Percentiles rank a stretch among this genome's conserved stretches.
These are phyloP conservation scores for Hibiscus syriacus DNA, from an alignment of 345 rosid genomes.

Conservation along the genomic window DNA sequence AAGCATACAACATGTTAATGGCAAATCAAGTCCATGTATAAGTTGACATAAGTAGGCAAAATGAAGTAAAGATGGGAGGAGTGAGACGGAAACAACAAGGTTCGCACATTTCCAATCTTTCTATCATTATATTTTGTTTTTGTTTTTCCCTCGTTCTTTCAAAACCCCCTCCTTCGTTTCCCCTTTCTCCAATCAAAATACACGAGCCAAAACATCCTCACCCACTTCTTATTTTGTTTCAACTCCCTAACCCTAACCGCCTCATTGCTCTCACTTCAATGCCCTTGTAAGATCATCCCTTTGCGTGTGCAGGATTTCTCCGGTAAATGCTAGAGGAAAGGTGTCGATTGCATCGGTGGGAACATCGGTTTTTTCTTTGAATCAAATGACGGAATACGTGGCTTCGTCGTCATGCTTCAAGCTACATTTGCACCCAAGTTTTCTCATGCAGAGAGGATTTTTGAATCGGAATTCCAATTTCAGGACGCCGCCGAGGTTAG, in stretches of 20 bases:
- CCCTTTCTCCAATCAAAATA: too few species aligned
- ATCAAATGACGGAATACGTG: slow-evolving; percentile 44
- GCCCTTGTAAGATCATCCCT: neutral
- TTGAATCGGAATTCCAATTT: slow-evolving; percentile 16
- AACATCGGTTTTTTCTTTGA: too few species aligned
- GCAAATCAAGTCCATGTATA: too few species aligned
- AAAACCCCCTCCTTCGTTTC: neutral
- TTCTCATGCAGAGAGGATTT: slow-evolving; percentile 3
- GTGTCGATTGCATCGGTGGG: slow-evolving; percentile 21
- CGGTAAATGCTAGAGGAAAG: neutral
- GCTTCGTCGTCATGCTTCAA: slow-evolving; percentile 37
- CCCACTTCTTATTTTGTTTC: too few species aligned
- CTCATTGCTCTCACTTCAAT: neutral
- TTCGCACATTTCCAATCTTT: slow-evolving; percentile 38
- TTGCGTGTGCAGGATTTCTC: too few species aligned
- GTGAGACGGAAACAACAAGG: neutral
- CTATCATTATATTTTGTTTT: slow-evolving; percentile 8
- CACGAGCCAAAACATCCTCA: too few species aligned
- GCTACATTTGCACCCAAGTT: slow-evolving; percentile 28
- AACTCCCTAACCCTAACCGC: slow-evolving; percentile 2
- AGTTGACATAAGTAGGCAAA: too few species aligned
- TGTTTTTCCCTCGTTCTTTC: neutral
- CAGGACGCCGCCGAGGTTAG: slow-evolving; percentile 27
- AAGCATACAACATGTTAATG: too few species aligned
- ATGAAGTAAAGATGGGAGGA: too few species aligned